Evolutionary conservation across 495 filamentous ascomycete species (phyloP), one percentile per base, ranked within the genome.

Genomic region (Neurospora sp.): DNA sequence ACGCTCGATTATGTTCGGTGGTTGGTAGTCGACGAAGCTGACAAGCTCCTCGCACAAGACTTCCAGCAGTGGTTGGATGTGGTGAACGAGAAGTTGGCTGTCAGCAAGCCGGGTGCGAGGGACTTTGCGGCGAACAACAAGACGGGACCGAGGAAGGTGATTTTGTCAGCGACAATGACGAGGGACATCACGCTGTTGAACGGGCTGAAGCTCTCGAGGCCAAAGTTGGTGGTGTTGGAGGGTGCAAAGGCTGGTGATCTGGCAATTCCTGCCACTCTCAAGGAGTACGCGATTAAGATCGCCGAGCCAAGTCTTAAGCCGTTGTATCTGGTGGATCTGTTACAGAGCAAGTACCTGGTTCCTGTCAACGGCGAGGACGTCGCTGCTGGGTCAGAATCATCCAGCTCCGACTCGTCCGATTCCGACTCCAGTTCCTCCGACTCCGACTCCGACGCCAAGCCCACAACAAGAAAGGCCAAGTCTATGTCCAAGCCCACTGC

Each of bases 141-240:
- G 38, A 81, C 84, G 0, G 81, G 88, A 12, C 84, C 88, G 59
- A 82, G 88, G 59, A 97, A 97, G 79, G 85, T 97, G 31, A 84
- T 97, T 42, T 84, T 98, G 12, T 97, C 93, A 78, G 96, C 96
- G 9, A 98, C 96, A 0, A 97, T 99, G 92, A 97, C 94, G 3
- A 86, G 88, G 40, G 95, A 98, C 79, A 84, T 97, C 42, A 91
- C 91, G 20, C 92, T 94, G 73, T 79, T 99, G 65, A 91, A 89
- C 53, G 88, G 85, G 0, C 79, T 99, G 68, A 91, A 88, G 71
- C 86, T 99, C 27, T 84, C 85, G 3, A 86, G 90, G 73, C 96
- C 96, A 14, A 90, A 87, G 69, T 82, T 98, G 73, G 87, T 98
- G 5, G 85, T 94, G 9, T 86, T 98, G 12, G 90, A 92, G 70